Evolutionary conservation across 345 rosid species (phyloP).

Genomic region (Ceriops zippeliana): DNA sequence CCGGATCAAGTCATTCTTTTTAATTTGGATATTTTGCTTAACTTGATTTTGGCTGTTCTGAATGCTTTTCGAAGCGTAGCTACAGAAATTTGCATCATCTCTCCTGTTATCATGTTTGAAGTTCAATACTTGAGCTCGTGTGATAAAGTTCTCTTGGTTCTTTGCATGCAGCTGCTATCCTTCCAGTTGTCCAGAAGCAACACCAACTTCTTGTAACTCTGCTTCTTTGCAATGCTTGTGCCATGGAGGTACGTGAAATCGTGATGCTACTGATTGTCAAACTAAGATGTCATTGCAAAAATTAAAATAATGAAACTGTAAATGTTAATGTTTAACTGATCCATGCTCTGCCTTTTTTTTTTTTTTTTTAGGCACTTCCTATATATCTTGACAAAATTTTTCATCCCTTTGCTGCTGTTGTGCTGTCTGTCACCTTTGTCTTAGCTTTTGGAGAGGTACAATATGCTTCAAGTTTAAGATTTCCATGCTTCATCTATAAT

Average conservation of each 20-base stretch:
- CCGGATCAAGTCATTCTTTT: too few relatives aligned
- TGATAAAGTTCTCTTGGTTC: background rate
- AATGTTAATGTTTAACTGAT: background rate
- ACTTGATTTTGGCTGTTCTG: too few relatives aligned
- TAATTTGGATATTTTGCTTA: too few relatives aligned
- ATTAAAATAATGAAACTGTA: background rate
- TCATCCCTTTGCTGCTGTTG: slow-evolving; percentile 27
- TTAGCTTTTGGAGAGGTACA: slow-evolving; percentile 30
- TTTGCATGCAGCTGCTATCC: slow-evolving; percentile 16
- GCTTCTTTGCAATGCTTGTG: slow-evolving; percentile 31
- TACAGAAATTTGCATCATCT: background rate
- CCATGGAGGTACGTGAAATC: slow-evolving; percentile 22
- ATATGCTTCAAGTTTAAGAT: background rate
- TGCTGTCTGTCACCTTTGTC: slow-evolving; percentile 33
- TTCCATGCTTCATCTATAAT: background rate
- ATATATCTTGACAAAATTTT: slow-evolving; percentile 27
- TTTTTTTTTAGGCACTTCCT: slow-evolving; percentile 24
- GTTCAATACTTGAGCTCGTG: background rate
- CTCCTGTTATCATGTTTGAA: background rate
- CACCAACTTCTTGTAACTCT: slow-evolving; percentile 33
- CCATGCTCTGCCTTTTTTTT: background rate
- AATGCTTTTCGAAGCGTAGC: too few relatives aligned
- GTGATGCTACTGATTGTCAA: background rate
- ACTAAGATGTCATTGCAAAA: background rate
- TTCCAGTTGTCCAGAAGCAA: slow-evolving; percentile 32